These are phyloP conservation scores for Cercophora scortea DNA, from an alignment of 495 filamentous ascomycete genomes.

Conservation along the genomic window DNA sequence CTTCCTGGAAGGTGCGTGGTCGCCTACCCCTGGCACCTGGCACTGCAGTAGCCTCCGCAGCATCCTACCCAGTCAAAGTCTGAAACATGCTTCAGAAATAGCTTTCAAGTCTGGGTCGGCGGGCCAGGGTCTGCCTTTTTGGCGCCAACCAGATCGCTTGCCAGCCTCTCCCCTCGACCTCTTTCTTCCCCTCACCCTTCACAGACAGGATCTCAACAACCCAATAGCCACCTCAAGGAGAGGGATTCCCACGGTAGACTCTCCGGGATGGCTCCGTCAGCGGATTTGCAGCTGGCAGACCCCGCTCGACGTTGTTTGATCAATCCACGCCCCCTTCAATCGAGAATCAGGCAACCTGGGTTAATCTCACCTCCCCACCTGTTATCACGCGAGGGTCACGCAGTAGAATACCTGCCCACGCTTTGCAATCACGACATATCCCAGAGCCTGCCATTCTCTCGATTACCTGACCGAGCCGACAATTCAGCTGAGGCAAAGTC, in stretches of 20 bases:
- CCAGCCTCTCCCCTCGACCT: neutral
- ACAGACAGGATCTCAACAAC: neutral
- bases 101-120: slow-evolving; percentile 5
- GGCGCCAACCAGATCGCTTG: slow-evolving; percentile 2
- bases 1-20: no score
- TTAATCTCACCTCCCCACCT: neutral
- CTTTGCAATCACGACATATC: neutral
- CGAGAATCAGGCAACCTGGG: no score
- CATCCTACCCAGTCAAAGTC: slow-evolving; percentile 17
- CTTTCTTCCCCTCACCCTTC: neutral
- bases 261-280: no score
- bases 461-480: no score
- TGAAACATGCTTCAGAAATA: slow-evolving; percentile 30
- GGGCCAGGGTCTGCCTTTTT: slow-evolving; percentile 3
- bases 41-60: slow-evolving; percentile 10
- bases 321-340: neutral
- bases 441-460: no score
- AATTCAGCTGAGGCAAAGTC: no score
- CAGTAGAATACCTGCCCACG: neutral
- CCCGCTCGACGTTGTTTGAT: neutral
- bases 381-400: neutral
- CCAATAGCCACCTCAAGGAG: neutral
- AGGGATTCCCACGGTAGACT: no score
- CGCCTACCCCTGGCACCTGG: slow-evolving; percentile 6
- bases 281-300: slow-evolving; percentile 1